A percentile compares a stretch with the other conserved stretches of the same genome.
Evolutionary conservation across 202 grass and related monocot genomes (phyloP).

Genomic region (Schoenoplectus triqueter): DNA sequence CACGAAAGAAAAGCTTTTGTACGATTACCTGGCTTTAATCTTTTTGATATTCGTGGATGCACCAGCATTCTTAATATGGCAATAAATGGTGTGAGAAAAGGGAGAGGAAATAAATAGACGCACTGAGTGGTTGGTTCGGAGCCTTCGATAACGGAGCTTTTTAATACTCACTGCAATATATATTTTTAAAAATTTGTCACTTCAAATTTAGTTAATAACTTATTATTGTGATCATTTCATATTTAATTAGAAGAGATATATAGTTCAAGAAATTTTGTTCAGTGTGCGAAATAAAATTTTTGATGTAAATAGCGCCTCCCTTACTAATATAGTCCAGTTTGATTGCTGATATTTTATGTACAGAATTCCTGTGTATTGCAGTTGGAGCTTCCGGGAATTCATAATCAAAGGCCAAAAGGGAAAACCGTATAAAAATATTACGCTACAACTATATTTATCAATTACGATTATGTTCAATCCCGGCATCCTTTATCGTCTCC

Average conservation of each 20-base stretch:
- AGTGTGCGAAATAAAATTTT: too few species aligned
- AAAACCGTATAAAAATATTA: not conserved
- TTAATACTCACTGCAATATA: too few species aligned
- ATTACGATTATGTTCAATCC: not conserved
- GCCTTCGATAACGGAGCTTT: too few species aligned
- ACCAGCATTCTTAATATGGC: conserved; percentile 8
- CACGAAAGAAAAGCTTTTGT: not conserved
- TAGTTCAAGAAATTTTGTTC: too few species aligned
- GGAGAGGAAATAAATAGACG: not conserved
- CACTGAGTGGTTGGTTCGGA: too few species aligned
- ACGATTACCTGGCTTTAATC: conserved; percentile 14
- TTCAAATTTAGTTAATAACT: too few species aligned
- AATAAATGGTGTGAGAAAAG: not conserved
- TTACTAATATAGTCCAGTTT: too few species aligned
- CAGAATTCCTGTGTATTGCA: not conserved
- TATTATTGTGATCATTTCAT: too few species aligned
- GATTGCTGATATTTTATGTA: not conserved
- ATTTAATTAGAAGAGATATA: too few species aligned
- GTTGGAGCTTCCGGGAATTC: not conserved
- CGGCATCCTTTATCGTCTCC: too few species aligned
- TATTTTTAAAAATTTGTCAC: too few species aligned
- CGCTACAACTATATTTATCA: not conserved
- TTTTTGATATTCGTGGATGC: not conserved
- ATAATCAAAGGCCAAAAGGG: not conserved
- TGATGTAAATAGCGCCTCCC: too few species aligned